Evolutionary conservation across 495 filamentous ascomycete genomes (phyloP), one percentile per base, ranked within the genome.

Genomic region (Penicillium parvum): DNA sequence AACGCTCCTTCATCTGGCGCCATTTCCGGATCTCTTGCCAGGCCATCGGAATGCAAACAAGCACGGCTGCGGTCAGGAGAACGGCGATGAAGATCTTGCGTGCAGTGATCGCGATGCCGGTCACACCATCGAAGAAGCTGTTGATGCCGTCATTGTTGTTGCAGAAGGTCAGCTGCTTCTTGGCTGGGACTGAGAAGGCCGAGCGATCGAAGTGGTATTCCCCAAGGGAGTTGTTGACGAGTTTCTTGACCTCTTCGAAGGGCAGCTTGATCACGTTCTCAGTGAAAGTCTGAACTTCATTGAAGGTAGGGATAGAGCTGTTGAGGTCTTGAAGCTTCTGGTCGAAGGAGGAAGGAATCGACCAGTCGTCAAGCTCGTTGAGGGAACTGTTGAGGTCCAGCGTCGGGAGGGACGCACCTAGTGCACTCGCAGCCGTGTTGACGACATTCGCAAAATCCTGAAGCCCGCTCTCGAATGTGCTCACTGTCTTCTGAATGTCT

Each of bases 91-190:
- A 88, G 32, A 86, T 76, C 28, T 81, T 85, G 45, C 81, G 78
- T 9, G 88, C 85, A 0, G 68, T 76, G 26, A 68, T 47, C 0
- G 77, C 71, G 6, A 87, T 73, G 9, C 77, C 64, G 16, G 75
- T 72, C 0, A 96, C 72, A 2, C 70, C 72, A 17, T 83, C 69
- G 63, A 98, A 98, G 76, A 97, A 97, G 46, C 84, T 74, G 59
- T 84, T 81, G 73, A 98, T 87, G 15, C 76, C 81, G 40, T 83
- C 77, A 68, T 91, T 88, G 63, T 83, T 75, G 22, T 88, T 83
- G 69, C 92, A 98, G 71, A 98, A 98, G 6, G 77, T 82, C 26
- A 98, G 68, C 14, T 80, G 66, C 57, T 91, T 74, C 64, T 94
- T 96, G 47, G 79, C 51, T 1, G 94, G 88, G 6, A 95, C 71